Percentiles rank a stretch among this genome's conserved stretches.
phyloP scores from a whole-genome alignment of 306 rosid species.

The Fagus sylvatica region DNA sequence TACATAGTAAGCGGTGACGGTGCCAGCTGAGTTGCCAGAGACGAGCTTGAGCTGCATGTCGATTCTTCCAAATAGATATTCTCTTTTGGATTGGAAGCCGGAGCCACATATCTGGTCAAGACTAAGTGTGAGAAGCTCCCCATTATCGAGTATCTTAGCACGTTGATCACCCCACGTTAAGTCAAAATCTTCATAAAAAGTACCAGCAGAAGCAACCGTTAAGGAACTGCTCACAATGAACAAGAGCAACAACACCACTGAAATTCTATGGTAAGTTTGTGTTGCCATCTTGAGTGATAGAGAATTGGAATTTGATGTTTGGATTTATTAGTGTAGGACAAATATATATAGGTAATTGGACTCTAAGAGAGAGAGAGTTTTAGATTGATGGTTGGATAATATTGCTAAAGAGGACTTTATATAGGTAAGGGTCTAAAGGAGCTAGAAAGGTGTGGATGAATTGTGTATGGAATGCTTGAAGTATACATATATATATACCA shows the following conservation, averaged over 20 bases:
- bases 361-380: no score
- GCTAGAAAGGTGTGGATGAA: neutral
- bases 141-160: conserved; percentile 27
- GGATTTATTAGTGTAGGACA: neutral
- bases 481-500: neutral
- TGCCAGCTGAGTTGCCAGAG: conserved; percentile 39
- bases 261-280: neutral
- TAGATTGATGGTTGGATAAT: neutral
- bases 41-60: conserved; percentile 42
- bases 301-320: neutral
- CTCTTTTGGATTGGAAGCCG: conserved; percentile 35
- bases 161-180: conserved; percentile 34
- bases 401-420: neutral
- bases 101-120: conserved; percentile 38
- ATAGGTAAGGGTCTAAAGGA: neutral
- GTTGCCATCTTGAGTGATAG: neutral
- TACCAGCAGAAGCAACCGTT: conserved; percentile 5
- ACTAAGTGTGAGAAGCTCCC: conserved; percentile 32
- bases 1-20: conserved; percentile 40
- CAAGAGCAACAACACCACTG: neutral
- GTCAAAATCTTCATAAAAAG: conserved; percentile 23
- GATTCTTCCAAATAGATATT: conserved; percentile 33
- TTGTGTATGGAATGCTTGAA: conserved; percentile 10
- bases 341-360: no score
- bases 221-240: neutral